Conservation (phyloP, 169 alveolate species). For the Theileria sp. region DNA sequence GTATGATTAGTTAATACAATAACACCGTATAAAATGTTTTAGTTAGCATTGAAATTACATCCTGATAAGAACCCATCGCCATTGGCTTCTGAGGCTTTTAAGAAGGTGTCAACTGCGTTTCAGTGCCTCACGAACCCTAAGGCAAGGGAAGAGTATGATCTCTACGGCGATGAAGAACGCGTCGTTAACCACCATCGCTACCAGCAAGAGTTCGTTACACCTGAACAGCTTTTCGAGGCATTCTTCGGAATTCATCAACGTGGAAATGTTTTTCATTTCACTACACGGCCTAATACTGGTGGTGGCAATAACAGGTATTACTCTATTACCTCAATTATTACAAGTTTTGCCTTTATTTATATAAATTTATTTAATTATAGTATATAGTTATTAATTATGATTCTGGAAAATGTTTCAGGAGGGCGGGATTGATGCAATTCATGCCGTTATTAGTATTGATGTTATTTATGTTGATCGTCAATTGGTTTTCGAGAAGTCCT, state of each 20-base stretch:
- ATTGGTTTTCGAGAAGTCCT: background rate
- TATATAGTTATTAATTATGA: too few species aligned
- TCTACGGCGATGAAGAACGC: conserved; percentile 32
- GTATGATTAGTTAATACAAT: background rate
- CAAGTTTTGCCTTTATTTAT: too few species aligned
- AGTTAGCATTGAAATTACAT: conserved; percentile 91
- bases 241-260: conserved; percentile 32
- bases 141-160: conserved; percentile 84
- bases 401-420: background rate
- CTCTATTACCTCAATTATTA: too few species aligned
- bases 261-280: conserved; percentile 10
- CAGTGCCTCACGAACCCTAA: conserved; percentile 88
- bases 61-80: conserved; percentile 96
- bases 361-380: too few species aligned
- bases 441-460: conserved; percentile 6
- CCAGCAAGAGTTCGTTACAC: conserved; percentile 34
- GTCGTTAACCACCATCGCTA: background rate
- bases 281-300: conserved; percentile 6
- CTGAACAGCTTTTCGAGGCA: conserved; percentile 56
- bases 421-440: background rate
- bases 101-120: conserved; percentile 89
- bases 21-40: background rate
- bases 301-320: background rate
- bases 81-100: conserved; percentile 93
- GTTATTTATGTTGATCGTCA: background rate